A percentile compares a stretch with the other conserved stretches of the same genome.
Evolutionary conservation across 805 yeast genomes (phyloP).

Genomic region (Kregervanrija delftensis): DNA sequence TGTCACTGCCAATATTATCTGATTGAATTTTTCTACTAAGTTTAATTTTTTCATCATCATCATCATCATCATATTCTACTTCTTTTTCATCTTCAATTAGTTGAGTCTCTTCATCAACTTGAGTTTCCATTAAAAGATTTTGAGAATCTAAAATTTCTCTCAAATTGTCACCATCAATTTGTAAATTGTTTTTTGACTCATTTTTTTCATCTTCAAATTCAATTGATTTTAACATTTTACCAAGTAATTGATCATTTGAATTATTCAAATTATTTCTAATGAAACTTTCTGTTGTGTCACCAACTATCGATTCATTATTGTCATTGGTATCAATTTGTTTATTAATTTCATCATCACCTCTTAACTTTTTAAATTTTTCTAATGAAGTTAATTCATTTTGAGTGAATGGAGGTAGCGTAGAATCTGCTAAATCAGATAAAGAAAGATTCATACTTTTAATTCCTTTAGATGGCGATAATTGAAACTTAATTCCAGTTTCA

Average conservation of each 20-base stretch:
- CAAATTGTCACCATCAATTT: slow-evolving; percentile 14
- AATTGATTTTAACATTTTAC: background rate
- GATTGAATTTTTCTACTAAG: slow-evolving; percentile 4
- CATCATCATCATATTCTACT: slow-evolving; percentile 13
- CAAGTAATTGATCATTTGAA: background rate
- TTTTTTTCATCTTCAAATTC: background rate
- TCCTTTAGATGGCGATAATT: slow-evolving; percentile 8
- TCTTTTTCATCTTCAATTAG: slow-evolving; percentile 5
- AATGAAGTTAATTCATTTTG: slow-evolving; percentile 4
- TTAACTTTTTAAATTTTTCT: slow-evolving; percentile 16
- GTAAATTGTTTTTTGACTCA: slow-evolving; percentile 2
- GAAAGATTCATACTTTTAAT: slow-evolving; percentile 17
- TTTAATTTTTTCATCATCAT: slow-evolving; percentile 17
- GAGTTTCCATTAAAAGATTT: slow-evolving; percentile 25
- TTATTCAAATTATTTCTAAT: background rate
- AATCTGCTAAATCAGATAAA: slow-evolving; percentile 20
- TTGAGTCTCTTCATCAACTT: slow-evolving; percentile 17
- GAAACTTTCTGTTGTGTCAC: slow-evolving; percentile 1
- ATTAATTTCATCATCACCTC: slow-evolving; percentile 1
- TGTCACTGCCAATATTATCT: slow-evolving; percentile 10
- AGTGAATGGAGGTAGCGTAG: slow-evolving; percentile 15
- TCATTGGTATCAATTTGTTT: background rate
- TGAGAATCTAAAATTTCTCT: slow-evolving; percentile 22
- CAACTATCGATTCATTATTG: too few species aligned
- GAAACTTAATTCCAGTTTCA: slow-evolving; percentile 12